Conservation (phyloP, 257 asterid genomes). For the Solanum neorickii region DNA sequence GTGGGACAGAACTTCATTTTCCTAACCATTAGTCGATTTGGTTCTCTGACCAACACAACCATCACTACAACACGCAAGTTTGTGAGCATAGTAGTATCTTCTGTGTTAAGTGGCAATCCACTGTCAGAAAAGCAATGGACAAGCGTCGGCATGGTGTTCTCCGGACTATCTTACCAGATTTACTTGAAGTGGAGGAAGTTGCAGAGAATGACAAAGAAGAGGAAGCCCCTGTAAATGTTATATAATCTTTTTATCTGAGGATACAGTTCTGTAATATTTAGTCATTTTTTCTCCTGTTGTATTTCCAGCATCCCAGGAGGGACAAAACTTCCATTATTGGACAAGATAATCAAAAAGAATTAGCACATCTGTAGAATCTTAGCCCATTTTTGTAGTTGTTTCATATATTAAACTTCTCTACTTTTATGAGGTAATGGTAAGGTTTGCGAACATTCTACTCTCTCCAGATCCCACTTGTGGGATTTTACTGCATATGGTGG, state of each 20-base stretch:
- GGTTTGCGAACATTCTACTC: not conserved
- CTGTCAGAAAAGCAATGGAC: constrained; percentile 81
- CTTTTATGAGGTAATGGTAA: not conserved
- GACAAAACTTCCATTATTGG: not conserved
- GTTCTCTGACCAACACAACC: constrained; percentile 92
- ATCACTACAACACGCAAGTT: constrained; percentile 93
- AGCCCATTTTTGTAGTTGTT: not conserved
- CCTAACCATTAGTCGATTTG: constrained; percentile 83
- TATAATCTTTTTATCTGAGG: not conserved
- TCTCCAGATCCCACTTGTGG: not conserved
- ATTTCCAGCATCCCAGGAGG: not conserved
- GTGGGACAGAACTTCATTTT: constrained; percentile 91
- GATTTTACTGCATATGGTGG: not conserved
- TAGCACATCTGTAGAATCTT: not conserved
- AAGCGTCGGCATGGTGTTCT: constrained; percentile 83
- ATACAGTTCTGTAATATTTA: constrained; percentile 6
- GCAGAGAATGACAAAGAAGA: constrained; percentile 59
- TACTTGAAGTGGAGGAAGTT: constrained; percentile 76
- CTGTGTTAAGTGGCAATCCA: constrained; percentile 79
- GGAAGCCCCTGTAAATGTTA: constrained; percentile 39
- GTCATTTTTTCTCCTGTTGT: not conserved
- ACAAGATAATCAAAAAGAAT: not conserved
- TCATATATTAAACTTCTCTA: not conserved
- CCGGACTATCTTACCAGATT: constrained; percentile 86
- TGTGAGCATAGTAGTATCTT: constrained; percentile 94